Evolutionary conservation across 2,329 filamentous ascomycete species (phyloP).

Genomic region (Drechslerella stenobrocha): DNA sequence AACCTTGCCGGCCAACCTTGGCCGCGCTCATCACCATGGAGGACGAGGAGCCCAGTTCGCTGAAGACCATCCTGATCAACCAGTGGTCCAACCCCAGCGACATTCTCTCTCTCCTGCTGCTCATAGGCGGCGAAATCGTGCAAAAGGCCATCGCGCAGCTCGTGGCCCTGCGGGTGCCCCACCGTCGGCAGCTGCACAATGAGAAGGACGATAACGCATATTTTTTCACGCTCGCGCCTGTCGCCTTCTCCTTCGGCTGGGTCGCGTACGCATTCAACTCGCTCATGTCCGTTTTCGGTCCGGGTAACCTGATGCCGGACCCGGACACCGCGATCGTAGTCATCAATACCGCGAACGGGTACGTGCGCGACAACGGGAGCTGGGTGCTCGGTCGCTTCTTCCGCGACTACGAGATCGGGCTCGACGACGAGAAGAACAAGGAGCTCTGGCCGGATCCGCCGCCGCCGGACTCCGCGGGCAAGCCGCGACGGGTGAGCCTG

Average conservation of each 20-base stretch:
- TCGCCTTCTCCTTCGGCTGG: slow-evolving; percentile 55
- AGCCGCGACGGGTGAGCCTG: slow-evolving; percentile 25
- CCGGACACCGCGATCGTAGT: slow-evolving; percentile 55
- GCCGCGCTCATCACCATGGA: too few species aligned
- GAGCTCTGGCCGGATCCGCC: slow-evolving; percentile 26
- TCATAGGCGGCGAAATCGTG: slow-evolving; percentile 56
- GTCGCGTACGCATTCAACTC: slow-evolving; percentile 49
- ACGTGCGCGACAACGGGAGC: slow-evolving; percentile 55
- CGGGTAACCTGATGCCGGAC: slow-evolving; percentile 54
- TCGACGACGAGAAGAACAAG: slow-evolving; percentile 8
- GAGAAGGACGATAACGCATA: slow-evolving; percentile 41
- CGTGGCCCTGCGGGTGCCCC: slow-evolving; percentile 48
- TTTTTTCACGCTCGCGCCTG: slow-evolving; percentile 52
- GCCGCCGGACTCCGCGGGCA: slow-evolving; percentile 23
- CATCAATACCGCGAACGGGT: slow-evolving; percentile 56
- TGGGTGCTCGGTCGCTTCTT: slow-evolving; percentile 59
- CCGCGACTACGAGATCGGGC: slow-evolving; percentile 55
- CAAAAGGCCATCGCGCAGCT: slow-evolving; percentile 54
- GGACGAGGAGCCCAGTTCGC: neutral
- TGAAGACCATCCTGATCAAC: slow-evolving; percentile 21
- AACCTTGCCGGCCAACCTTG: too few species aligned
- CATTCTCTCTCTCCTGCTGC: slow-evolving; percentile 54
- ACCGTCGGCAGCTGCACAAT: slow-evolving; percentile 26
- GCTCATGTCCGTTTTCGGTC: slow-evolving; percentile 53
- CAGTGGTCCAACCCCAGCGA: slow-evolving; percentile 49